Base-by-base conservation (phyloP, 2,329 filamentous ascomycete genomes). In the Aspergillus spinulosporus region DNA sequence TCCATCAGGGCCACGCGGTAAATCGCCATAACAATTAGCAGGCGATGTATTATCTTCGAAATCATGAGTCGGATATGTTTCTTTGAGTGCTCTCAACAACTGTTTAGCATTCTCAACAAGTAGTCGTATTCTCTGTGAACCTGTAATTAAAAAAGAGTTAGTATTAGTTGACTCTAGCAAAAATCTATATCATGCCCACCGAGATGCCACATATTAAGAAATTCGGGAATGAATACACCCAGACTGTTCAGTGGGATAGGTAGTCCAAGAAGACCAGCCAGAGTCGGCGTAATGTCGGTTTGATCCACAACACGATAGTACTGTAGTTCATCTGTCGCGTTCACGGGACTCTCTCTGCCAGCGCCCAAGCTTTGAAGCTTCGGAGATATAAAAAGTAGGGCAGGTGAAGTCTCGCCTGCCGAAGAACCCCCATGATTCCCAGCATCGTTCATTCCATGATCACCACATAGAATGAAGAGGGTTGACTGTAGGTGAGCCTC, bases 391-490 rank as follows among this genome's bases (percentile, higher is more conserved):
- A 99, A 97, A 15, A 97, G 83, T 7, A 99, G 78, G 12, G 94
- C 94, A 0, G 94, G 88, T 0, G 93, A 97, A 1, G 94, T 97
- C 77, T 99, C 94, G 43, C 94, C 93, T 1, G 91, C 84, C 0
- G 92, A 92, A 7, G 93, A 97, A 39, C 93, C 94, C 31, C 94
- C 94, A 70, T 99, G 94, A 64, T 97, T 97, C 2, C 94, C 94
- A 21, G 90, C 94, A 65, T 97, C 93, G 65, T 97, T 99, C 94
- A 99, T 99, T 14, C 94, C 94, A 70, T 99, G 94, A 66, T 99
- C 95, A 54, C 94, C 94, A 55, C 88, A 91, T 5, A 99, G 76
- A 2, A 99, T 86, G 45, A 99, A 82, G 1, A 99, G 77, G 0
- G 93, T 92, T 3, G 89, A 88, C 32, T 84, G 70, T 1, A 97